A percentile compares a stretch with the other conserved stretches of the same genome.
phyloP scores from a whole-genome alignment of 208 protist genomes.

The Angomonas deanei region DNA sequence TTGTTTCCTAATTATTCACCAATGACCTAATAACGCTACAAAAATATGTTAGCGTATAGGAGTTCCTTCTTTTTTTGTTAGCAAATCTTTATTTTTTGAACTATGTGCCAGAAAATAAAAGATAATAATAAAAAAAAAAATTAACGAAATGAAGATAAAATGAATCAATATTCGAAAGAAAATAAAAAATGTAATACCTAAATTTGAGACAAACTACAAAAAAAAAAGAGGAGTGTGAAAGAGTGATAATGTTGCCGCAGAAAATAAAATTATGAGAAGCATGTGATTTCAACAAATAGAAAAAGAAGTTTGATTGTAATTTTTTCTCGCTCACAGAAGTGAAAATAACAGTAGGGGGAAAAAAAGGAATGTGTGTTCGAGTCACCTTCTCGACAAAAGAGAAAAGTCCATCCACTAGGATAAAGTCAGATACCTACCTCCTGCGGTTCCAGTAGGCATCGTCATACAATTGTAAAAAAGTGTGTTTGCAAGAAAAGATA shows the following conservation, averaged over 20 bases:
- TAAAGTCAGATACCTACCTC: conserved; percentile 31
- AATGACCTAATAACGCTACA: no score
- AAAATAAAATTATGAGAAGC: neutral
- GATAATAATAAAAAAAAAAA: neutral
- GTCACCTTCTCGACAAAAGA: neutral
- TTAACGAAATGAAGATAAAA: no score
- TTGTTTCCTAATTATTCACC: neutral
- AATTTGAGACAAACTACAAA: conserved; percentile 1
- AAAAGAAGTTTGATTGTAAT: no score
- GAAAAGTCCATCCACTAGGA: neutral
- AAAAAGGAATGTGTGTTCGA: neutral
- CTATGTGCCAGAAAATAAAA: neutral
- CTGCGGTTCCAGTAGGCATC: conserved; percentile 37
- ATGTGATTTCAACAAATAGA: neutral
- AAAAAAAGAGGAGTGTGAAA: conserved; percentile 2
- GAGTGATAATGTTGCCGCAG: neutral
- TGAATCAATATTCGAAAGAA: neutral
- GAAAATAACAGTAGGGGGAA: neutral
- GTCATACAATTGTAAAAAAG: conserved; percentile 20
- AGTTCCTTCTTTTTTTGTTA: neutral
- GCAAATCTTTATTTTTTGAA: neutral
- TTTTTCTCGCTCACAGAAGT: no score
- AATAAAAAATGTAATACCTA: neutral
- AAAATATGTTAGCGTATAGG: no score
- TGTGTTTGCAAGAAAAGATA: neutral